Percentiles rank a stretch among this genome's conserved stretches.
Conservation (phyloP, 1,284 basidiomycete species). For the Schizophyllum amplum region DNA sequence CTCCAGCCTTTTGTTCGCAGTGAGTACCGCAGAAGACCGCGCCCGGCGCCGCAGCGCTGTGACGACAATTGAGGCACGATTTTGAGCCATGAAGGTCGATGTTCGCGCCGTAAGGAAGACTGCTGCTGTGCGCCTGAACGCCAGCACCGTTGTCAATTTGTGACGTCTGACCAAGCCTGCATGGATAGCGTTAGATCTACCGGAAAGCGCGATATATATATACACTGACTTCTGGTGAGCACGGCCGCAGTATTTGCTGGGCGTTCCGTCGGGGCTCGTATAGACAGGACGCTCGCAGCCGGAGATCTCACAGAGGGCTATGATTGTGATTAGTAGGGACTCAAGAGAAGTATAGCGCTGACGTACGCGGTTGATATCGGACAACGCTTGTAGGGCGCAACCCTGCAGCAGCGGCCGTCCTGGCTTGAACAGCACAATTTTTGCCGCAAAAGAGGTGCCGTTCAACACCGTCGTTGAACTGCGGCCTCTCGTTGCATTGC, state of each 20-base stretch:
- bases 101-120: no score
- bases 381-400: no score
- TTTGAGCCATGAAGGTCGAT: neutral
- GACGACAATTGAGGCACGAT: neutral
- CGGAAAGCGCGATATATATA: neutral
- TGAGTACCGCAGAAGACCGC: neutral
- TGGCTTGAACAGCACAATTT: neutral
- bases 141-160: neutral
- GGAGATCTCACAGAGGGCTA: neutral
- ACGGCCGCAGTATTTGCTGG: neutral
- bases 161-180: neutral
- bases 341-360: neutral
- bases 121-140: neutral
- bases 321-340: neutral
- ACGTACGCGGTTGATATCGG: no score
- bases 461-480: neutral
- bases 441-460: neutral
- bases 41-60: no score
- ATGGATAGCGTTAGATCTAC: neutral
- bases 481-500: neutral
- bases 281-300: neutral
- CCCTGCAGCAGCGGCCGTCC: neutral
- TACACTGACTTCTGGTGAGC: neutral
- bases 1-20: neutral
- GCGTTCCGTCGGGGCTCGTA: neutral